A percentile compares a stretch with the other conserved stretches of the same genome.
Conservation (phyloP, 2,329 filamentous ascomycete species). For the Neoscytalidium dimidiatum region DNA sequence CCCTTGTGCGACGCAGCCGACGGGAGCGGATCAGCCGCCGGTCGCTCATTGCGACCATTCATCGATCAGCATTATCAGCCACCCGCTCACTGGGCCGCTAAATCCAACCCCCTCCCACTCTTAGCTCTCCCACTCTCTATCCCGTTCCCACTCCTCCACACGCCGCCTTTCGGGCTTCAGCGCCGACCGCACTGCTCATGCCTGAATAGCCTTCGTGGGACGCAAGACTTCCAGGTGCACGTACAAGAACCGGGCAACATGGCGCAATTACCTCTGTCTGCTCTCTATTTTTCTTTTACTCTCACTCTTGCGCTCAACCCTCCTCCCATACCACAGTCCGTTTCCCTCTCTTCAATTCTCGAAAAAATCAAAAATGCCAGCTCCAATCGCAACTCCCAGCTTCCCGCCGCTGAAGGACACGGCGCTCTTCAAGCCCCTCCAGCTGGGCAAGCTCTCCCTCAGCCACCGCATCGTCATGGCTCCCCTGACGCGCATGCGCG, state of each 20-base stretch:
- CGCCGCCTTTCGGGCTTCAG: background rate
- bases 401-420: conserved; percentile 35
- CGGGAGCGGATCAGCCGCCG: conserved; percentile 5
- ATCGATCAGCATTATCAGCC: background rate
- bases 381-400: conserved; percentile 31
- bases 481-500: conserved; percentile 21
- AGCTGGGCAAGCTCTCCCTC: conserved; percentile 27
- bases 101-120: background rate
- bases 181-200: background rate
- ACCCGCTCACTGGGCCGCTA: conserved; percentile 10
- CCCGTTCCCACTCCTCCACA: conserved; percentile 17
- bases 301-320: background rate
- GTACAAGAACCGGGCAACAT: conserved; percentile 11
- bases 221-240: background rate
- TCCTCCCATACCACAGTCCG: background rate
- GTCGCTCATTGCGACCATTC: background rate
- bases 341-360: background rate
- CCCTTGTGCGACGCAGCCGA: background rate
- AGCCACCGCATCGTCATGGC: conserved; percentile 20
- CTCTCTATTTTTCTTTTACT: background rate
- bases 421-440: conserved; percentile 34
- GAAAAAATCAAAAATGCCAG: conserved; percentile 27
- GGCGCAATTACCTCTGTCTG: background rate
- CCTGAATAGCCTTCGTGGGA: background rate
- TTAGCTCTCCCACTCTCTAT: conserved; percentile 14